Evolutionary conservation across 2,329 filamentous ascomycete genomes (phyloP).

Genomic region (Dothideomycetes sp.): DNA sequence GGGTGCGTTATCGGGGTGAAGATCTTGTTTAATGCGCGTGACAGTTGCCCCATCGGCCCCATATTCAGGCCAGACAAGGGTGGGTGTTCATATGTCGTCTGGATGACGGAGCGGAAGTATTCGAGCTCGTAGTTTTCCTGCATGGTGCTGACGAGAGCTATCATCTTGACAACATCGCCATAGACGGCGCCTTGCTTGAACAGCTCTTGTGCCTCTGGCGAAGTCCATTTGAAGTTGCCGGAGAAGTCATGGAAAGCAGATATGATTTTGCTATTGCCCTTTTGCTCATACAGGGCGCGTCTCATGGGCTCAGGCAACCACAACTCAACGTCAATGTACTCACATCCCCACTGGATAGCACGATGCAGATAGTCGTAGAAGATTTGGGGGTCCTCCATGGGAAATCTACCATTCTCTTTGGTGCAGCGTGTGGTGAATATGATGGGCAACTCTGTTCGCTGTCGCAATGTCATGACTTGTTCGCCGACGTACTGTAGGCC

Average conservation of each 20-base stretch:
- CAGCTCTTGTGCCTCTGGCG: conserved; percentile 56
- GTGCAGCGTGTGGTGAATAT: conserved; percentile 80
- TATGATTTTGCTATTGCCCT: conserved; percentile 74
- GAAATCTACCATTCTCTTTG: conserved; percentile 72
- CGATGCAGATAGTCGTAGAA: conserved; percentile 73
- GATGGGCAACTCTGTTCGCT: conserved; percentile 78
- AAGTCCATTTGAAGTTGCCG: conserved; percentile 73
- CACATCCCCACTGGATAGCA: conserved; percentile 79
- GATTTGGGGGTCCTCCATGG: conserved; percentile 65
- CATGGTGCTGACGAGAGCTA: conserved; percentile 67
- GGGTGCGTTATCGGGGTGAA: conserved; percentile 85
- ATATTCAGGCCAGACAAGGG: conserved; percentile 79
- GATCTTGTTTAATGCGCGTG: conserved; percentile 70
- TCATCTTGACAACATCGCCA: conserved; percentile 85
- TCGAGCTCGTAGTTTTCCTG: conserved; percentile 86
- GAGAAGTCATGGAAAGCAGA: conserved; percentile 90
- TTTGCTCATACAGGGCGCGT: conserved; percentile 52
- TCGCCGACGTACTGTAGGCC: conserved; percentile 77
- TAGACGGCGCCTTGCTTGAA: conserved; percentile 63
- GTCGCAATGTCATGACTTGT: conserved; percentile 73
- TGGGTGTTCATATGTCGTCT: conserved; percentile 56
- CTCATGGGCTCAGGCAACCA: conserved; percentile 74
- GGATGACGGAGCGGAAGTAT: conserved; percentile 72
- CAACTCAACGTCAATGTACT: conserved; percentile 82
- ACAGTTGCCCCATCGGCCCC: conserved; percentile 77